Base-by-base conservation (phyloP, 2,329 filamentous ascomycete genomes). In the Paecilomyces niveus region DNA sequence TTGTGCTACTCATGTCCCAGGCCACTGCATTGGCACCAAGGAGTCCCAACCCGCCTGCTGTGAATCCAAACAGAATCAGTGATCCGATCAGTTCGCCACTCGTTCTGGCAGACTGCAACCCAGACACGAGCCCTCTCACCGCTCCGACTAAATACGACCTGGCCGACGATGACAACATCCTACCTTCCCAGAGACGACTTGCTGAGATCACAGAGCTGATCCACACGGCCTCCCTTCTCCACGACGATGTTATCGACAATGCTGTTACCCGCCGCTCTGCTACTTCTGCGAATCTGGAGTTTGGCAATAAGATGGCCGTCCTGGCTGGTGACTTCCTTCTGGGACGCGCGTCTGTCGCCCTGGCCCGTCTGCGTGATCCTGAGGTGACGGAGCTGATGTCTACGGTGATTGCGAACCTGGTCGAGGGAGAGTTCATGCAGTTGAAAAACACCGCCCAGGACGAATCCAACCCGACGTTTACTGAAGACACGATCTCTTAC, bases 351-450 rank as follows among this genome's bases (percentile, higher is more conserved):
- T 99, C 94, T 0, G 92, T 97, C 6, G 93, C 93, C 5, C 83
- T 99, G 50, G 94, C 94, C 13, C 86, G 94, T 50, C 79, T 99
- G 59, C 85, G 93, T 32, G 91, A 99, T 70, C 89, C 92, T 51
- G 94, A 99, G 75, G 94, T 99, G 2, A 91, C 92, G 8, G 94
- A 99, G 78, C 83, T 99, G 7, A 80, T 99, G 31, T 92, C 94
- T 3, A 97, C 93, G 0, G 94, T 97, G 50, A 97, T 99, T 66
- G 93, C 94, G 52, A 99, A 99, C 73, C 81, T 99, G 26, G 92
- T 99, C 21, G 94, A 99, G 78, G 94, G 94, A 70, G 94, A 99
- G 76, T 97, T 99, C 79, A 99, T 99, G 94, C 94, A 99, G 80
- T 81, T 99, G 67, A 95, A 96, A 79, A 99, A 99, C 76, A 97